Percentiles rank a stretch among this genome's conserved stretches.
Conservation (phyloP, 371 early-diverging fungal genomes). For the Actinomucor elegans region DNA sequence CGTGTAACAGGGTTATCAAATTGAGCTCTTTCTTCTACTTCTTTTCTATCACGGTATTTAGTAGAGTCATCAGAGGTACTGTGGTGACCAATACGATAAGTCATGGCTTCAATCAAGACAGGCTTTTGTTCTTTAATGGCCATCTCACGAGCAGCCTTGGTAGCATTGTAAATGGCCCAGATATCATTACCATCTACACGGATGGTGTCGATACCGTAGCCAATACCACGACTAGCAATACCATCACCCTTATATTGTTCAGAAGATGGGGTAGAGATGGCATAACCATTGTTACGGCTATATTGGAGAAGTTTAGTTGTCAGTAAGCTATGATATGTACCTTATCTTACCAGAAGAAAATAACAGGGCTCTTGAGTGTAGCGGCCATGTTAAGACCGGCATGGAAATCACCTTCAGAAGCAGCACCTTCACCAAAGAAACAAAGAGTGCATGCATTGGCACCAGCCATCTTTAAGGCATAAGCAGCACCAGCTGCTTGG, state of each 20-base stretch:
- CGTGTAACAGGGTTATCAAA: constrained; percentile 89
- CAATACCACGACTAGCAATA: constrained; percentile 89
- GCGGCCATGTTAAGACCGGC: constrained; percentile 97
- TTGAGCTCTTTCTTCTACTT: constrained; percentile 81
- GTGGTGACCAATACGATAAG: constrained; percentile 97
- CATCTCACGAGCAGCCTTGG: constrained; percentile 79
- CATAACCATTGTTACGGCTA: constrained; percentile 97
- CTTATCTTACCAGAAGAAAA: constrained; percentile 87
- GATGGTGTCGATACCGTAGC: constrained; percentile 97
- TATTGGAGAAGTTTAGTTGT: neutral
- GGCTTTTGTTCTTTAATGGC: constrained; percentile 83
- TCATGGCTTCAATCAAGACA: constrained; percentile 95
- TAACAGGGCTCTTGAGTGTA: constrained; percentile 86
- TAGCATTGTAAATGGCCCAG: constrained; percentile 94
- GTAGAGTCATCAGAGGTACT: constrained; percentile 97
- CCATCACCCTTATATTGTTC: constrained; percentile 98
- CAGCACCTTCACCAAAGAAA: constrained; percentile 98
- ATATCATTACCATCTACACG: constrained; percentile 98
- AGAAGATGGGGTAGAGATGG: constrained; percentile 93
- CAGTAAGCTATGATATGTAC: neutral
- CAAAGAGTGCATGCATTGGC: constrained; percentile 80
- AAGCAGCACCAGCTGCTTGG: constrained; percentile 98
- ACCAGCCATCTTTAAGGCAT: constrained; percentile 84
- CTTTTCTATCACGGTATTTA: constrained; percentile 80
- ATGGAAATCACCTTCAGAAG: constrained; percentile 98